Base-by-base conservation (phyloP, 306 rosid genomes). In the Cercis canadensis region DNA sequence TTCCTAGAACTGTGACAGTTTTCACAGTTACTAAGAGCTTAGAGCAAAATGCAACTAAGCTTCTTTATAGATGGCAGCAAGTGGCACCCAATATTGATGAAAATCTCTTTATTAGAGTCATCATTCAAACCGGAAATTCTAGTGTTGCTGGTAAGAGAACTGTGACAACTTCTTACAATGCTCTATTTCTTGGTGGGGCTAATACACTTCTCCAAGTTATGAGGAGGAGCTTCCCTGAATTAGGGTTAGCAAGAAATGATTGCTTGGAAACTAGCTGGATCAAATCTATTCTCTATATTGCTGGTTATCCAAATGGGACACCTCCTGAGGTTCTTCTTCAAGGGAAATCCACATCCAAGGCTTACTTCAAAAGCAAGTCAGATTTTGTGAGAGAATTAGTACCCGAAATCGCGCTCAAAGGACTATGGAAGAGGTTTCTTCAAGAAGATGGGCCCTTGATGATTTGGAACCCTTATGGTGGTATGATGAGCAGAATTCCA, bases 251-350 rank as follows among this genome's bases (percentile, higher is more conserved):
- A 24, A 64, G 32, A n/a, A 70, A 79, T 10, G 81, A 89, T 2
- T 85, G 88, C 31, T 11, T 36, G 0, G 93, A 85, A 75, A 85
- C 82, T 43, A 85, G 85, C 7, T 92, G 96, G 97, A 77, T 92
- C 53, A 75, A 82, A 61, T 85, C 97, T 15, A 86, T 84, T 41
- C 80, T 89, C 9, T 80, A 82, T 34, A 53, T 83, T 39, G 86
- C 81, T 11, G 71, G 79, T 34, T 82, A 46, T 51, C 81, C 86
- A 2, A 74, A 11, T 11, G 83, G 40, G 31, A 77, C 83, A 21
- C 5, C 83, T 0, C 65, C 81, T 9, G 82, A 78, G 65, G 50
- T 59, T 57, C 67, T 89, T 32, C 92, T 80, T 0, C 71, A 71
- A 15, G 83, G 76, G n/a, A 77, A 74, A 36, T 14, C 92, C 5